Base-by-base conservation (phyloP, 768 basidiomycete genomes). In the Pisolithus microcarpus region DNA sequence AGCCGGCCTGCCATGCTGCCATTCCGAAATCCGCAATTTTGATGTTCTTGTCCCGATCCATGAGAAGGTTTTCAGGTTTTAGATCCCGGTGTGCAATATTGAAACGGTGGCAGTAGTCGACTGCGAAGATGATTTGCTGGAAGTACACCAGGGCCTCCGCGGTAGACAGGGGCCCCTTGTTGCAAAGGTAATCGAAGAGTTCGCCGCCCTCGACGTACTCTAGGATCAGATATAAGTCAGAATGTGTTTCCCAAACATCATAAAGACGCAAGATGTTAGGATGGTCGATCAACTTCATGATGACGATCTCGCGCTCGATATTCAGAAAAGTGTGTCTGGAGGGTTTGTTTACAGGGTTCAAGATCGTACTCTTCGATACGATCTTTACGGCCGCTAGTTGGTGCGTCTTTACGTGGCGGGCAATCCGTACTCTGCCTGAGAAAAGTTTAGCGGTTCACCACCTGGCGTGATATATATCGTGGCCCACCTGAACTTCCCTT, bases 1-100 rank as follows among this genome's bases (percentile, higher is more conserved):
- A 75, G 53, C 79, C 78, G 23, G 71, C 75, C 67, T 92, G 88
- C 85, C 89, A 93, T 31, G 88, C 87, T 4, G 93, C 92, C 89
- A 96, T 93, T n/a, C 94, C 93, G 64, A 96, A 94, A 69, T 97
- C 94, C 2, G 90, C 92, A 31, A 97, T 84, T 65, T 95, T 98
- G 79, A 97, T 84, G 58, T 91, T 92, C 56, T 77, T 80, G 60
- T 89, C 72, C 37, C 78, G 73, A 71, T 91, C 89, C 45, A 95
- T 80, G 47, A 98, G 75, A 28, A 98, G 74, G 63, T 96, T 98
- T 66, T 96, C 94, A 2, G 90, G 91, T 63, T 98, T 95, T 47
- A 97, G 75, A 68, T 97, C 94, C 36, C 94, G 84, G 63, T 96
- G 94, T 23, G 87, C 87, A 63, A 97, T 87, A 61, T 92, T 91